These are phyloP conservation scores for Pochonia chlamydosporia DNA, from an alignment of 2,329 filamentous ascomycete genomes.

Conservation along the genomic window DNA sequence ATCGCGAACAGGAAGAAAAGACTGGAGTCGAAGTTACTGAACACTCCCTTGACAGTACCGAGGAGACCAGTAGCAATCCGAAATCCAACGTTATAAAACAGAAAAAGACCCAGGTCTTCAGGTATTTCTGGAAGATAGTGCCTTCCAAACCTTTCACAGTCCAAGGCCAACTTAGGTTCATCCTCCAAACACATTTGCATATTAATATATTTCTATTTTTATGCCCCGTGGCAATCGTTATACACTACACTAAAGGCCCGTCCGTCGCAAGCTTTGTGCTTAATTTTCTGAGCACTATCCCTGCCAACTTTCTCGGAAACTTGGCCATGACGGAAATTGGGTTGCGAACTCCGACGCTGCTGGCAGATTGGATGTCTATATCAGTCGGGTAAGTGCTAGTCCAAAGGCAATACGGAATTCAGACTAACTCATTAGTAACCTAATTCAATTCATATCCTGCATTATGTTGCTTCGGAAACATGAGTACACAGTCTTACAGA, in stretches of 20 bases:
- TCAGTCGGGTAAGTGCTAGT: background rate
- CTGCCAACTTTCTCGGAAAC: background rate
- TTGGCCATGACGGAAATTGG: slow-evolving; percentile 1
- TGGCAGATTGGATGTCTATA: background rate
- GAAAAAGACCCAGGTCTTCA: no score
- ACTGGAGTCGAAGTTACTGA: no score
- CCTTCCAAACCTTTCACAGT: background rate
- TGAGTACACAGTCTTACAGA: background rate
- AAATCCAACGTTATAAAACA: no score
- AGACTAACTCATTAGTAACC: no score
- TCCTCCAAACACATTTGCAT: background rate
- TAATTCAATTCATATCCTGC: slow-evolving; percentile 1
- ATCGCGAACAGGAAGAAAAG: no score
- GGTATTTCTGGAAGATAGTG: no score
- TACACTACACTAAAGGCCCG: background rate
- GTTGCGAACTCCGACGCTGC: background rate
- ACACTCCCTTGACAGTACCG: no score
- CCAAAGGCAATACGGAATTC: background rate
- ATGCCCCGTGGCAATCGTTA: background rate
- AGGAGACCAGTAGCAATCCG: no score
- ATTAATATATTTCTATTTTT: background rate
- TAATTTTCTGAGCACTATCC: background rate
- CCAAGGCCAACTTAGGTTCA: background rate
- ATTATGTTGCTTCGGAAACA: background rate
- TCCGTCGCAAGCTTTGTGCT: background rate